Conservation (phyloP, 2,329 filamentous ascomycete genomes). For the Chaetomium sp. region DNA sequence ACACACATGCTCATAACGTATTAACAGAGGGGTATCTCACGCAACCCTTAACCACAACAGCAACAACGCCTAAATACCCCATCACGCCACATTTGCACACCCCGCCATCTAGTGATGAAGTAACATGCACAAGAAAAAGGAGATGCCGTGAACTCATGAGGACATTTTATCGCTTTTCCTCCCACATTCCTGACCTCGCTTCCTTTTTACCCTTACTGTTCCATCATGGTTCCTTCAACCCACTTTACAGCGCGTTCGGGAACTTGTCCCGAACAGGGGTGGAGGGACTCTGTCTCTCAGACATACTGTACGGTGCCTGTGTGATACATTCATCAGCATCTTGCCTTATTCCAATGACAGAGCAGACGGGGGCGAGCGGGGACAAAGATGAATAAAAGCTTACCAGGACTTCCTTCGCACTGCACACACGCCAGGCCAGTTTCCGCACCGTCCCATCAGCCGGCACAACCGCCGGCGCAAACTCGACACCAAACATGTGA, state of each 20-base stretch:
- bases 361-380: too few relatives aligned
- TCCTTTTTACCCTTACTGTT: too few relatives aligned
- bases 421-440: conserved; percentile 88
- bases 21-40: too few relatives aligned
- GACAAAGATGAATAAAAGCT: conserved; percentile 31
- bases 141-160: too few relatives aligned
- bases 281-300: conserved; percentile 53
- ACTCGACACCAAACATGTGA: conserved; percentile 96
- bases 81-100: too few relatives aligned
- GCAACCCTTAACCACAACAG: too few relatives aligned
- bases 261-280: conserved; percentile 48
- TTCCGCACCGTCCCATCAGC: conserved; percentile 88
- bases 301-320: conserved; percentile 68
- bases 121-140: too few relatives aligned
- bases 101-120: too few relatives aligned
- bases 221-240: neutral
- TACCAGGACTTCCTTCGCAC: conserved; percentile 91
- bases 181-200: too few relatives aligned
- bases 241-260: conserved; percentile 24
- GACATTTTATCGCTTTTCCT: too few relatives aligned
- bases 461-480: conserved; percentile 84
- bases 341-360: neutral
- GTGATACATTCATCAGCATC: conserved; percentile 1
- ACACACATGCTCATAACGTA: too few relatives aligned
- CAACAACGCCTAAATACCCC: too few relatives aligned